Evolutionary conservation across 225 moss, liverwort and hornwort genomes (phyloP).

Genomic region (Physcomitrellopsis africana): DNA sequence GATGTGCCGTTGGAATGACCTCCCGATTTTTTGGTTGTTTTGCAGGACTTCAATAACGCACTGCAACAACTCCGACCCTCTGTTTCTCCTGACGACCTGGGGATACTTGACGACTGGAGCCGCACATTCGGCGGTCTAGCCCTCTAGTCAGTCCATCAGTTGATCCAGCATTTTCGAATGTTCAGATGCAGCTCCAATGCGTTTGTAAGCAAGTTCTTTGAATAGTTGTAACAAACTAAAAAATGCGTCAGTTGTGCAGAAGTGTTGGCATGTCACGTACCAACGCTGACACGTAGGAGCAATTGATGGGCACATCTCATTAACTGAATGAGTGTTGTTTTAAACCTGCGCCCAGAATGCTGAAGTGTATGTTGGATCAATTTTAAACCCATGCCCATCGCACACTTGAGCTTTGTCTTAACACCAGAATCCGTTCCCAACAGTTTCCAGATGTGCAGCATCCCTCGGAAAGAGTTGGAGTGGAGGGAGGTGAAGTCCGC

Average conservation of each 20-base stretch:
- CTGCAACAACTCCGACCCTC: constrained; percentile 68
- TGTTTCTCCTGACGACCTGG: constrained; percentile 61
- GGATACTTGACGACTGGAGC: constrained; percentile 66
- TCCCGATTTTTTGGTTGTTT: background rate
- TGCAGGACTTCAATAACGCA: constrained; percentile 63
- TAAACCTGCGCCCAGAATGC: no score
- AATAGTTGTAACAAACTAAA: background rate
- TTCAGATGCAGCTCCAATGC: background rate
- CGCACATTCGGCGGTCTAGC: constrained; percentile 58
- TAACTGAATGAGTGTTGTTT: no score
- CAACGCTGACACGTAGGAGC: no score
- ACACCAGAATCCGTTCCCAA: no score
- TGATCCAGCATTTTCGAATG: background rate
- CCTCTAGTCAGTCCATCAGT: background rate
- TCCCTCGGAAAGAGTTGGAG: no score
- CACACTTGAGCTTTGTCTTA: no score
- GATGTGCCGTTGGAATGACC: background rate
- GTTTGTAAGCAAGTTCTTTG: background rate
- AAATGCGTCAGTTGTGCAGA: background rate
- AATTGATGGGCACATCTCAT: no score
- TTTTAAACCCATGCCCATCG: no score
- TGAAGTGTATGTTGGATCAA: no score
- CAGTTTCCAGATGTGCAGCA: no score
- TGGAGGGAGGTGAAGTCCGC: no score
- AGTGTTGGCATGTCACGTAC: no score